Evolutionary conservation across 164 flowering plant species (phyloP).

Genomic region (Vitis rupestris): DNA sequence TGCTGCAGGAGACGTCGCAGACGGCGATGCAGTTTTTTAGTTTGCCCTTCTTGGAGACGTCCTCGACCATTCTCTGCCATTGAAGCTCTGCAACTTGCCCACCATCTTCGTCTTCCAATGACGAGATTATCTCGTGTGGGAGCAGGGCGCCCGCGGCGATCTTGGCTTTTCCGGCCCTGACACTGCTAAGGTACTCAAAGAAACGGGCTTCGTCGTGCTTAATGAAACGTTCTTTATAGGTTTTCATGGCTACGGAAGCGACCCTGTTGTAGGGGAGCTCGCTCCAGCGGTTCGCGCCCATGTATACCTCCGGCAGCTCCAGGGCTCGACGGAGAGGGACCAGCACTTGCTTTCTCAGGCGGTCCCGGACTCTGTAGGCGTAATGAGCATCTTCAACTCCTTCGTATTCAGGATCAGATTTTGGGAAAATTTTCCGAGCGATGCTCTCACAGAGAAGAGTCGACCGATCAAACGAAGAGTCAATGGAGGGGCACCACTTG

Average conservation of each 20-base stretch:
- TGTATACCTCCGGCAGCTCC: conserved; percentile 47
- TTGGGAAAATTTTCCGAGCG: conserved; percentile 41
- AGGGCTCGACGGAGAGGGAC: conserved; percentile 33
- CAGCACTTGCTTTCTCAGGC: conserved; percentile 40
- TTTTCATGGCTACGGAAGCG: conserved; percentile 56
- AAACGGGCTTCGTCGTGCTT: conserved; percentile 49
- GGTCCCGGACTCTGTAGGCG: conserved; percentile 43
- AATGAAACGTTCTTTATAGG: conserved; percentile 33
- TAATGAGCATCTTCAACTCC: conserved; percentile 44
- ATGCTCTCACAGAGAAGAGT: conserved; percentile 46
- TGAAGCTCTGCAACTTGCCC: conserved; percentile 27
- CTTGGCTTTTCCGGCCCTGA: conserved; percentile 37
- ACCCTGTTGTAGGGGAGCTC: conserved; percentile 46
- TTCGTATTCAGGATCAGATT: conserved; percentile 28
- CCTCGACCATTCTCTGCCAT: conserved; percentile 50
- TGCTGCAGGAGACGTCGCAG: conserved; percentile 56
- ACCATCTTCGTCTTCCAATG: conserved; percentile 17
- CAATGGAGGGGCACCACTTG: conserved; percentile 33
- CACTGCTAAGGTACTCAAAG: conserved; percentile 26
- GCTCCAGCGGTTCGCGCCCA: conserved; percentile 43
- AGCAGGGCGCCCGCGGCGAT: conserved; percentile 62
- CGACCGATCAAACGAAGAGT: conserved; percentile 21
- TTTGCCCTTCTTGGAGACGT: conserved; percentile 42
- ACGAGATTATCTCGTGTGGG: conserved; percentile 44
- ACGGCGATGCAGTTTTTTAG: conserved; percentile 47